Evolutionary conservation across 73 alveolate genomes (phyloP).

Genomic region (Tetrahymena elliotti): DNA sequence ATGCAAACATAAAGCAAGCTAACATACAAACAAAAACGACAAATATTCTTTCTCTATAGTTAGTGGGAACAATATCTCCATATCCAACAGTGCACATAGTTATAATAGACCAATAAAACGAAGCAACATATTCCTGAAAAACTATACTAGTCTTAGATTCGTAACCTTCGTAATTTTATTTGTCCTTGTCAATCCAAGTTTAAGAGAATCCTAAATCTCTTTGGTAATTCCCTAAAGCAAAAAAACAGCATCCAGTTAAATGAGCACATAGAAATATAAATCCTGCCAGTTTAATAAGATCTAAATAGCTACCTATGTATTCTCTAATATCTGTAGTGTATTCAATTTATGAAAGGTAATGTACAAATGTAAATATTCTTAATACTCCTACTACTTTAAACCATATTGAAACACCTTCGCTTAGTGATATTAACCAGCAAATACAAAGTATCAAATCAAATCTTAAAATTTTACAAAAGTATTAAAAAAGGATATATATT

Average conservation of each 20-base stretch:
- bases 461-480: not conserved
- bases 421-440: not conserved
- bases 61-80: slow-evolving; percentile 57
- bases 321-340: not conserved
- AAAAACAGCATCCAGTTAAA: not conserved
- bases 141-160: not conserved
- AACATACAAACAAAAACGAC: slow-evolving; percentile 44
- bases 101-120: slow-evolving; percentile 60
- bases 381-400: not conserved
- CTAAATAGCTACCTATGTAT: not conserved
- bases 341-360: not conserved
- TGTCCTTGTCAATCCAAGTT: not conserved
- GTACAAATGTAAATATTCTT: not conserved
- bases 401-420: not conserved
- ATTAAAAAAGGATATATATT: not conserved
- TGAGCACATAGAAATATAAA: not conserved
- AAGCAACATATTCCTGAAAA: slow-evolving; percentile 39
- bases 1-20: slow-evolving; percentile 25
- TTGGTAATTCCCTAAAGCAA: not conserved
- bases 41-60: slow-evolving; percentile 40
- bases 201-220: not conserved
- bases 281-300: not conserved
- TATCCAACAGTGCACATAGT: slow-evolving; percentile 69
- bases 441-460: not conserved
- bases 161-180: not conserved